Evolutionary conservation across 805 yeast species (phyloP).

Genomic region (Clavispora asparagi): DNA sequence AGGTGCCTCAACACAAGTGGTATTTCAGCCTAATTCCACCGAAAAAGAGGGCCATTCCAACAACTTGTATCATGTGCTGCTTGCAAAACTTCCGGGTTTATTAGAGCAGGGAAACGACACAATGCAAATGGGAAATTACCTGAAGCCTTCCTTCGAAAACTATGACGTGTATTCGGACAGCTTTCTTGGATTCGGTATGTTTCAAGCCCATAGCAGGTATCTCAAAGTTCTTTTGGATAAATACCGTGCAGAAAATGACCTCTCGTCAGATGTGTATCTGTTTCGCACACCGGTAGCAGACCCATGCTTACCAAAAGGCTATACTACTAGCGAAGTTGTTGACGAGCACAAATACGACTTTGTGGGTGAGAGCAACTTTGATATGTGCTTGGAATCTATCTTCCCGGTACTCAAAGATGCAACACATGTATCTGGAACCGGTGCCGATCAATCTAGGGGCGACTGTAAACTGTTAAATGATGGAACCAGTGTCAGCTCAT

Average conservation of each 20-base stretch:
- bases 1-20: conserved; percentile 62
- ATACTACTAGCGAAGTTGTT: conserved; percentile 19
- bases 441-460: conserved; percentile 10
- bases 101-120: conserved; percentile 9
- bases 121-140: conserved; percentile 1
- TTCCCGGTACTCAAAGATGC: conserved; percentile 40
- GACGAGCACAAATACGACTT: conserved; percentile 30
- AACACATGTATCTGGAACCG: conserved; percentile 19
- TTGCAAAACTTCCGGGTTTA: conserved; percentile 26
- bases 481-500: conserved; percentile 34
- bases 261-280: conserved; percentile 8
- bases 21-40: conserved; percentile 51
- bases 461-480: conserved; percentile 30
- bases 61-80: conserved; percentile 40
- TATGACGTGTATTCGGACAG: conserved; percentile 50
- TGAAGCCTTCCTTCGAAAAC: conserved; percentile 18
- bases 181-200: conserved; percentile 57
- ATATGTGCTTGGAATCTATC: conserved; percentile 42
- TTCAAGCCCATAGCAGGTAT: conserved; percentile 49
- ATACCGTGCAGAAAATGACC: conserved; percentile 14
- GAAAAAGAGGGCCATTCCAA: conserved; percentile 42
- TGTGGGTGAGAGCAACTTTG: conserved; percentile 49
- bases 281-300: conserved; percentile 35
- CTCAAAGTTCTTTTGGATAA: conserved; percentile 28
- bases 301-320: conserved; percentile 55